Percentiles rank a stretch among this genome's conserved stretches.
Evolutionary conservation across 2,329 filamentous ascomycete genomes (phyloP).

Genomic region (Calonectria pseudoreteaudii): DNA sequence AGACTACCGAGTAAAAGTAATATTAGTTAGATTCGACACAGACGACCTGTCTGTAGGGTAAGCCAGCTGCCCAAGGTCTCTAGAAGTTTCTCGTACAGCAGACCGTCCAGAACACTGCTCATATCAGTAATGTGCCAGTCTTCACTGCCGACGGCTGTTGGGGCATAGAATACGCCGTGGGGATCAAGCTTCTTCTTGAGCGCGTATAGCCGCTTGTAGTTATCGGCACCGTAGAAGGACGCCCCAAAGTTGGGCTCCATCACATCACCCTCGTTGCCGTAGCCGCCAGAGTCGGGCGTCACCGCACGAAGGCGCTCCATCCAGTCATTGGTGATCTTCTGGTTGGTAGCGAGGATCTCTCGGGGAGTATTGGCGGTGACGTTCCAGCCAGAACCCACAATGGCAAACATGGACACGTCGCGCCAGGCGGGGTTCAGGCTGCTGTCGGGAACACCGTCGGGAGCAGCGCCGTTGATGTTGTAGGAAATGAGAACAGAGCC

Average conservation of each 20-base stretch:
- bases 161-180: constrained; percentile 39
- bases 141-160: constrained; percentile 32
- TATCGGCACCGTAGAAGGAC: constrained; percentile 44
- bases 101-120: constrained; percentile 6
- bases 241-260: constrained; percentile 46
- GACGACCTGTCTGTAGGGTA: constrained; percentile 29
- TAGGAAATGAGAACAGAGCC: constrained; percentile 40
- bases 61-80: constrained; percentile 30
- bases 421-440: constrained; percentile 60
- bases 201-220: constrained; percentile 43
- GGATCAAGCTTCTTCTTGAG: constrained; percentile 50
- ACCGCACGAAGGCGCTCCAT: constrained; percentile 28
- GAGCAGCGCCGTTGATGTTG: constrained; percentile 38
- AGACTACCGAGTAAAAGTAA: neutral
- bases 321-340: constrained; percentile 37
- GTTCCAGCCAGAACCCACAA: constrained; percentile 40
- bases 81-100: constrained; percentile 24
- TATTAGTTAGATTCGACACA: constrained; percentile 28
- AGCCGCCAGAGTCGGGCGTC: constrained; percentile 39
- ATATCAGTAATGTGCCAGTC: constrained; percentile 27
- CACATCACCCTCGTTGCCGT: constrained; percentile 49
- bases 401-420: constrained; percentile 50
- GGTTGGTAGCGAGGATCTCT: constrained; percentile 39
- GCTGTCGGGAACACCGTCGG: constrained; percentile 41
- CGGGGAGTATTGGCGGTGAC: constrained; percentile 10